phyloP scores from a whole-genome alignment of 2,329 filamentous ascomycete species.

The Drechslerella stenobrocha region DNA sequence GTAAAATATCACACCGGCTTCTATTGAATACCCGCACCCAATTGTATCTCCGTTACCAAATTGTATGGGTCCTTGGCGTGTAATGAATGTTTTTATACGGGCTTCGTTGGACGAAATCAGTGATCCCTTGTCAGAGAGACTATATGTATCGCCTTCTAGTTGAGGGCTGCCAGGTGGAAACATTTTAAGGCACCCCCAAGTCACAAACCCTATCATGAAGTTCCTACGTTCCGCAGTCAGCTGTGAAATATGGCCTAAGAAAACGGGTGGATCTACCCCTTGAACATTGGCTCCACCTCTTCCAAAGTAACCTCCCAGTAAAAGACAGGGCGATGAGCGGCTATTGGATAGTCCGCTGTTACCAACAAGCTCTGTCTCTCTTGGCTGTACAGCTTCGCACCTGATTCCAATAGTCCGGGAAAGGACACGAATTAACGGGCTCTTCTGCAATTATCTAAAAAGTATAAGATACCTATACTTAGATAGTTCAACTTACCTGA shows the following conservation, averaged over 20 bases:
- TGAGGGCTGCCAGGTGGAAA: slow-evolving; percentile 12
- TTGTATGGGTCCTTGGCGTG: slow-evolving; percentile 6
- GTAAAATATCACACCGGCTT: slow-evolving; percentile 34
- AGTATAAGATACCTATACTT: too few relatives aligned
- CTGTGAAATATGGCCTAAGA: not conserved
- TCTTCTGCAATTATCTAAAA: too few relatives aligned
- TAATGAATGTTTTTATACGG: slow-evolving; percentile 1
- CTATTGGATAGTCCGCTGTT: slow-evolving; percentile 15
- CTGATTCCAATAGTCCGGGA: too few relatives aligned
- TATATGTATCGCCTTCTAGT: slow-evolving; percentile 20
- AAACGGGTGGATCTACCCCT: slow-evolving; percentile 6
- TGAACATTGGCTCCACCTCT: not conserved
- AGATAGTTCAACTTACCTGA: slow-evolving; percentile 9
- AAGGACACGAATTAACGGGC: too few relatives aligned
- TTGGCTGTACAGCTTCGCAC: not conserved
- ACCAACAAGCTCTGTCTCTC: slow-evolving; percentile 1
- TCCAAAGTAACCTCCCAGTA: slow-evolving; percentile 25
- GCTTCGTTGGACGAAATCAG: slow-evolving; percentile 12
- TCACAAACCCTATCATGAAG: slow-evolving; percentile 26
- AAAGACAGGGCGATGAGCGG: slow-evolving; percentile 28
- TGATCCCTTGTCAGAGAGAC: slow-evolving; percentile 13
- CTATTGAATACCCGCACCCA: slow-evolving; percentile 24
- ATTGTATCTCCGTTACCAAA: slow-evolving; percentile 25
- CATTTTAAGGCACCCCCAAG: slow-evolving; percentile 14
- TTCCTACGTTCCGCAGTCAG: slow-evolving; percentile 5